Conservation (phyloP, 2,329 filamentous ascomycete genomes). For the Colletotrichum sp. region DNA sequence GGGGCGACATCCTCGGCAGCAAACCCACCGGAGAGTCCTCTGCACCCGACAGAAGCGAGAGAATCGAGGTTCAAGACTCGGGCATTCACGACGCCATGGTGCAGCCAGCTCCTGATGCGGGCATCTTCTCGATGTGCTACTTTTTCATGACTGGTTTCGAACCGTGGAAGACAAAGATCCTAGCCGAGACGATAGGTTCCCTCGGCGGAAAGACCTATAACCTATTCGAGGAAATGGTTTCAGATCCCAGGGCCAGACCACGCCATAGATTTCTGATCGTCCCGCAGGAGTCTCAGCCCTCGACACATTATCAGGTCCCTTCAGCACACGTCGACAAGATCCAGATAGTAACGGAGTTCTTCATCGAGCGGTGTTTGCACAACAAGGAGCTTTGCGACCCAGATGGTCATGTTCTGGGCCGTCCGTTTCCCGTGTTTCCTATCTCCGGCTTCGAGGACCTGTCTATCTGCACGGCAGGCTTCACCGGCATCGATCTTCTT, state of each 20-base stretch:
- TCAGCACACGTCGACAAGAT: conserved; percentile 43
- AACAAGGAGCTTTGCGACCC: conserved; percentile 75
- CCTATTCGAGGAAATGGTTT: conserved; percentile 45
- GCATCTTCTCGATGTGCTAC: conserved; percentile 59
- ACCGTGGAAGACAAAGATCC: conserved; percentile 50
- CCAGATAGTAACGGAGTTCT: conserved; percentile 82
- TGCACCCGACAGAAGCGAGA: neutral
- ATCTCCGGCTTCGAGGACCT: conserved; percentile 73
- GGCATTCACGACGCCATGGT: conserved; percentile 30
- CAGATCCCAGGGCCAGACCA: conserved; percentile 30
- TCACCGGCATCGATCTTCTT: conserved; percentile 82
- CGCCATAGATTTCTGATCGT: conserved; percentile 57
- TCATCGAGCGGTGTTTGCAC: conserved; percentile 87
- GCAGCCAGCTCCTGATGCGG: conserved; percentile 28
- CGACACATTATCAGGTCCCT: conserved; percentile 43
- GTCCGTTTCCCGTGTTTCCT: conserved; percentile 75
- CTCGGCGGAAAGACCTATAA: conserved; percentile 50
- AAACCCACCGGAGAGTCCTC: conserved; percentile 9
- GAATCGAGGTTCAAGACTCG: conserved; percentile 30
- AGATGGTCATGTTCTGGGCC: conserved; percentile 72
- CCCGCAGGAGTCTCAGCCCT: conserved; percentile 54
- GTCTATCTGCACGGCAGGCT: conserved; percentile 80
- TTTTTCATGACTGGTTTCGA: conserved; percentile 69
- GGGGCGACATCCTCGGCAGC: conserved; percentile 81
- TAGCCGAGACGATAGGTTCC: conserved; percentile 52